A percentile compares a stretch with the other conserved stretches of the same genome.
These are phyloP conservation scores for Borovskyia barvae DNA, from an alignment of 208 protist genomes.

Conservation along the genomic window DNA sequence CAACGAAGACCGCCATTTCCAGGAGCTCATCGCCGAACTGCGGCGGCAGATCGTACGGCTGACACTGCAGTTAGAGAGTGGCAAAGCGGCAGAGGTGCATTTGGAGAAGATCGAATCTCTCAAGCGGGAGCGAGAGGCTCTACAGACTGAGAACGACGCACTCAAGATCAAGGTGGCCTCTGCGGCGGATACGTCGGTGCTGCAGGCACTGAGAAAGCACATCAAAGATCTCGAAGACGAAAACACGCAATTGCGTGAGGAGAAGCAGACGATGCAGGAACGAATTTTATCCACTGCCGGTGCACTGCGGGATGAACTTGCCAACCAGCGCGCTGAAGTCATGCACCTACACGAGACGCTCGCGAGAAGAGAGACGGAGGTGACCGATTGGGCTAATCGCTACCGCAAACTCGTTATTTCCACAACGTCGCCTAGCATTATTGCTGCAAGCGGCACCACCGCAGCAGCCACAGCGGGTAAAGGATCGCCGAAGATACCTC, in stretches of 20 bases:
- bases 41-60: slow-evolving; percentile 78
- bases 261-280: slow-evolving; percentile 51
- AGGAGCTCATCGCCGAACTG: slow-evolving; percentile 68
- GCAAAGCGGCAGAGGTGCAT: slow-evolving; percentile 59
- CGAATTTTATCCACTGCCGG: slow-evolving; percentile 46
- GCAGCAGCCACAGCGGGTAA: background rate
- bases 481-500: background rate
- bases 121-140: slow-evolving; percentile 42
- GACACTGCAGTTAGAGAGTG: slow-evolving; percentile 75
- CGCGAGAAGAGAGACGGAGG: slow-evolving; percentile 35
- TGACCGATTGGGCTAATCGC: slow-evolving; percentile 29
- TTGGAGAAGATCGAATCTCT: slow-evolving; percentile 46
- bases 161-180: slow-evolving; percentile 33
- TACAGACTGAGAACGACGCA: slow-evolving; percentile 36
- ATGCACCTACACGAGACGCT: slow-evolving; percentile 43
- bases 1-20: slow-evolving; percentile 82
- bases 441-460: background rate
- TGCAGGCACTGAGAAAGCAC: slow-evolving; percentile 41
- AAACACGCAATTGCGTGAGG: slow-evolving; percentile 41
- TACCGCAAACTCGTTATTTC: slow-evolving; percentile 26
- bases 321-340: slow-evolving; percentile 41
- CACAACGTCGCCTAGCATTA: slow-evolving; percentile 9
- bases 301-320: slow-evolving; percentile 64
- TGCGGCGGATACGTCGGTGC: slow-evolving; percentile 37
- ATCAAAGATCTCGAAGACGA: slow-evolving; percentile 42